phyloP scores from a whole-genome alignment of 1,139 yeast genomes.

The Geotrichum macrosporum region DNA sequence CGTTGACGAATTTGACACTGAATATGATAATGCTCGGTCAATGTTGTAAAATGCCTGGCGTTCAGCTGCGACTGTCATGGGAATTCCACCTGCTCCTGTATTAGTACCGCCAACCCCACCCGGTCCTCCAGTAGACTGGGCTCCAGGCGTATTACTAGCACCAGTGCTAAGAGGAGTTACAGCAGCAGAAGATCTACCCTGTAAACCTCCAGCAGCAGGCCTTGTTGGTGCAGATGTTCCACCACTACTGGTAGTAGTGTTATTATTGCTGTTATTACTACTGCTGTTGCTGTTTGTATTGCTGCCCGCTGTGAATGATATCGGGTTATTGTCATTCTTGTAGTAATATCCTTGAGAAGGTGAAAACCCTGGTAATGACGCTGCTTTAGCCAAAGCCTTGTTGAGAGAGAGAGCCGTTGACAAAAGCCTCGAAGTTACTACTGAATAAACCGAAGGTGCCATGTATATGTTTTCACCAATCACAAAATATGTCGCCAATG shows the following conservation, averaged over 20 bases:
- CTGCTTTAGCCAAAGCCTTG: constrained; percentile 35
- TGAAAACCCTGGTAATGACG: constrained; percentile 35
- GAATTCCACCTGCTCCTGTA: constrained; percentile 12
- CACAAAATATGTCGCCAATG: constrained; percentile 72
- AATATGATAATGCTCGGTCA: constrained; percentile 28
- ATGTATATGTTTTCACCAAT: constrained; percentile 91
- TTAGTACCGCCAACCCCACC: too few species aligned
- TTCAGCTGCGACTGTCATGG: constrained; percentile 24
- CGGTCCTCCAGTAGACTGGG: constrained; percentile 13
- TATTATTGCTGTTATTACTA: constrained; percentile 1
- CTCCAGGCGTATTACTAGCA: constrained; percentile 12
- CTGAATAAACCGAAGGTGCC: constrained; percentile 64
- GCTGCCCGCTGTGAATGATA: constrained; percentile 4
- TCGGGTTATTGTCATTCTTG: constrained; percentile 13
- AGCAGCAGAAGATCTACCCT: not conserved
- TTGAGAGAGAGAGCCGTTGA: constrained; percentile 34
- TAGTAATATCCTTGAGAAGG: constrained; percentile 40
- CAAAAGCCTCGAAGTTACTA: constrained; percentile 53
- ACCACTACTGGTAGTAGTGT: not conserved
- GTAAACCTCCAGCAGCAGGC: too few species aligned
- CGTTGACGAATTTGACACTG: constrained; percentile 25
- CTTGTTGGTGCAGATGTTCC: not conserved
- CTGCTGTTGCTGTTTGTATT: constrained; percentile 5
- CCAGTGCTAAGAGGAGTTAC: not conserved
- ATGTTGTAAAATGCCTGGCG: constrained; percentile 27